Base-by-base conservation (phyloP, 495 filamentous ascomycete species). In the Hyaloscypha finlandica region DNA sequence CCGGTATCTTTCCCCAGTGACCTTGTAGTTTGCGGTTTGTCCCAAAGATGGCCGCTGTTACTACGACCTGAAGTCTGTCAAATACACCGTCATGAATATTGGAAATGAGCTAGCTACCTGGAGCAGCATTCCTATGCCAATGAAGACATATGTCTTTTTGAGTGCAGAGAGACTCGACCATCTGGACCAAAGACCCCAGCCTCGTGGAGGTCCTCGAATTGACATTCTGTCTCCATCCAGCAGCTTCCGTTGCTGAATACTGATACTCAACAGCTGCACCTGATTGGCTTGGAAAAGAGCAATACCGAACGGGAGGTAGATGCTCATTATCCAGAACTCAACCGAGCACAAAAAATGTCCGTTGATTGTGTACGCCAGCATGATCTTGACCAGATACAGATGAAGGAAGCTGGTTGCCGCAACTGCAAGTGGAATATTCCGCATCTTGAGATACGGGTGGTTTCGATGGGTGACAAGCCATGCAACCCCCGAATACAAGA, bases 311-410 rank as follows among this genome's bases (percentile, higher is more conserved):
- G 90, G 90, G 35, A 92, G 79, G 74, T 85, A 89, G 52, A 86
- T 82, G 59, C 87, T 83, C 90, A 93, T 93, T 73, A 91, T 81
- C 88, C 89, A 93, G 76, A 83, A 93, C 72, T 90, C 83, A 20
- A 77, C 72, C 33, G 78, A 77, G 56, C 86, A 88, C 0, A 86
- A 85, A 63, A 88, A 83, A 8, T 82, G 69, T 2, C 85, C 76
- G 14, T 90, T 90, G 29, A 86, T 68, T 32, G 85, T 81, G 69
- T 86, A 87, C 12, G 83, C 86, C 35, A 89, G 79, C 68, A 91
- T 81, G 53, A 86, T 81, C 14, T 83, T 75, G 51, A 82, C 69
- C 71, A 84, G 82, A 78, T 92, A 93, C 31, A 89, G 68, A 70
- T 92, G 90, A 32, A 91, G 81, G 37, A 89, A 77, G 16, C 80